Base-by-base conservation (phyloP, 495 filamentous ascomycete species). In the Penicillium taxi region DNA sequence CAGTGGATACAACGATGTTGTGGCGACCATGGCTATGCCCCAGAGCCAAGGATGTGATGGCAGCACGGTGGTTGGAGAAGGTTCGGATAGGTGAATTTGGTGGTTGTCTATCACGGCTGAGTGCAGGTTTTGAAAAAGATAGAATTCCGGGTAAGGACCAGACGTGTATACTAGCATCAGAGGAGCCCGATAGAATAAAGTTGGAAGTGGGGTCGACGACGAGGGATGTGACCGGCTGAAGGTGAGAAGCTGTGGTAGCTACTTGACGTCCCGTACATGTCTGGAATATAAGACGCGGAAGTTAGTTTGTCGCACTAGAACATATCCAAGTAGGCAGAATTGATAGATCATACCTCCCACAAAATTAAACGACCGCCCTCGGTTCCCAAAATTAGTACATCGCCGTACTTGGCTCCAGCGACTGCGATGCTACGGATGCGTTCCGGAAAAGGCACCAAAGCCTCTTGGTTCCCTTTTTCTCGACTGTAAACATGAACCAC, bases 401-500 rank as follows among this genome's bases (percentile, higher is more conserved):
- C 72, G 32, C 82, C 80, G 49, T 73, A 54, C 66, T 77, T 58
- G 47, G 70, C 60, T 21, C 68, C 70, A n/a, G 72, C 75, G 14
- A 80, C 55, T 5, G 73, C 64, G 41, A 90, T 59, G 64, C 82
- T 84, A 47, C 73, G 82, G 53, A 91, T 86, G 47, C 81, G 76
- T 61, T 94, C 89, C 5, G 76, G 80, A 42, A 96, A 94, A 2
- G 86, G 82, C 7, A 94, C 77, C 14, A 84, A 69, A 5, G 84
- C 81, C 59, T 96, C 90, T 52, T 93, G 83, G 45, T 82, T 91
- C 11, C 84, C 83, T 30, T 82, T 83, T 37, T 81, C 71, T 32
- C 87, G 73, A 35, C 74, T 84, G 55, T 95, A 96, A 35, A 98
- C 84, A 64, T 96, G 86, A 5, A 98, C 70, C 19, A 93, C 80